A percentile compares a stretch with the other conserved stretches of the same genome.
Conservation (phyloP, 2,329 filamentous ascomycete species). For the Diplocarpon rosae region DNA sequence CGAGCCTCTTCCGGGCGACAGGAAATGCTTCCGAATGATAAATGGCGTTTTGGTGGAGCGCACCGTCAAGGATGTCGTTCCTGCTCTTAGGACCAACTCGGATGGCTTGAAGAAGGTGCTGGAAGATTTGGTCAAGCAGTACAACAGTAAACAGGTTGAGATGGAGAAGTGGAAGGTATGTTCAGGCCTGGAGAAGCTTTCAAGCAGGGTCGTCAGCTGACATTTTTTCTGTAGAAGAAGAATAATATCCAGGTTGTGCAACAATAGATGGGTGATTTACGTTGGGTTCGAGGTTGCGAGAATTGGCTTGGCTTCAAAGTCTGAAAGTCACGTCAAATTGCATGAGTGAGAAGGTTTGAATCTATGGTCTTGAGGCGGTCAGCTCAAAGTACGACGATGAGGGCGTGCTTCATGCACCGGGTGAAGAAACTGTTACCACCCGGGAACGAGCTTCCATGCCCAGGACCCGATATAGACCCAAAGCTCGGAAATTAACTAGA, state of each 20-base stretch:
- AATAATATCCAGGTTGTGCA: conserved; percentile 82
- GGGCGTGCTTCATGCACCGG: conserved; percentile 4
- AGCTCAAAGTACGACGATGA: conserved; percentile 7
- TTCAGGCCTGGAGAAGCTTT: conserved; percentile 6
- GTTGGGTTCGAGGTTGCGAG: neutral
- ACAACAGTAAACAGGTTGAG: conserved; percentile 88
- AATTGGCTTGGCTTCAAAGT: conserved; percentile 2
- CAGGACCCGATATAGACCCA: conserved; percentile 5
- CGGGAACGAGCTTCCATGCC: conserved; percentile 11
- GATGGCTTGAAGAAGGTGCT: conserved; percentile 90
- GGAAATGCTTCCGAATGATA: conserved; percentile 98
- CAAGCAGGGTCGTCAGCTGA: conserved; percentile 9
- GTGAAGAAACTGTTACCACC: conserved; percentile 10
- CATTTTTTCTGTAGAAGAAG: conserved; percentile 53
- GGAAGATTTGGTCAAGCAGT: conserved; percentile 91
- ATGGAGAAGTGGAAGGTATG: conserved; percentile 97
- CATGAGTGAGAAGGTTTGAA: conserved; percentile 11
- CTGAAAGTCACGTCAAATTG: conserved; percentile 18
- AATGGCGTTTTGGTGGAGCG: conserved; percentile 93
- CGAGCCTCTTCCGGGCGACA: conserved; percentile 66
- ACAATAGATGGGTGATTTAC: conserved; percentile 38
- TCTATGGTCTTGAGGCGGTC: conserved; percentile 19
- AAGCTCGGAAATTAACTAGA: conserved; percentile 2
- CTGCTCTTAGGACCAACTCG: conserved; percentile 83
- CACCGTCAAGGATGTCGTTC: conserved; percentile 85